phyloP scores from a whole-genome alignment of 2,329 filamentous ascomycete species.

The Zarea fungicola region DNA sequence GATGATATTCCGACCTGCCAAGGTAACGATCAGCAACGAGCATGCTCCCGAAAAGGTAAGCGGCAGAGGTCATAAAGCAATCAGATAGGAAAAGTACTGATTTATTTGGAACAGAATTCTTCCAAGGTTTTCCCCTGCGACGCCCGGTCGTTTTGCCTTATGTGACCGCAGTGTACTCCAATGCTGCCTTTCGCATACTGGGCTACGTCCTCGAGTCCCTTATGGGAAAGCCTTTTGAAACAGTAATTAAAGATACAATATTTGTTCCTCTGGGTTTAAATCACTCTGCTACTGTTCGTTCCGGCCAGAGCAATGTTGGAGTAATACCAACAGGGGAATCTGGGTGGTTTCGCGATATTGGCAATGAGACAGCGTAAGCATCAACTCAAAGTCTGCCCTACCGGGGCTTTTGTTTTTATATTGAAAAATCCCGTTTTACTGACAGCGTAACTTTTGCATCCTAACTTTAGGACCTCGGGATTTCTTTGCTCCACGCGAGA shows the following conservation, averaged over 20 bases:
- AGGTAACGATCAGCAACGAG: neutral
- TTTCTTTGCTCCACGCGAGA: slow-evolving; percentile 15
- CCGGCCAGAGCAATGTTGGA: no score
- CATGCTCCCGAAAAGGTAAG: neutral
- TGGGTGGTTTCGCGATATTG: no score
- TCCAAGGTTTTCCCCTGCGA: slow-evolving; percentile 14
- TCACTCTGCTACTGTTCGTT: slow-evolving; percentile 1
- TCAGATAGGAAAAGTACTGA: no score
- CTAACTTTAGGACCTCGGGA: slow-evolving; percentile 10
- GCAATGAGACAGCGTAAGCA: no score
- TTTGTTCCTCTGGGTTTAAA: slow-evolving; percentile 11
- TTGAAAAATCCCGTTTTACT: no score
- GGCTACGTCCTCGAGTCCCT: slow-evolving; percentile 19
- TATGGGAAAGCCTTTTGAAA: slow-evolving; percentile 16
- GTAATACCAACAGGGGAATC: no score
- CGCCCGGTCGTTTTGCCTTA: slow-evolving; percentile 17
- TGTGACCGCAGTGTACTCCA: slow-evolving; percentile 19
- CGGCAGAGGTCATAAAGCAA: no score
- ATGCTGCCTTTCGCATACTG: slow-evolving; percentile 20
- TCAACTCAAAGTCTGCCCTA: no score
- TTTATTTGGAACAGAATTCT: slow-evolving; percentile 19
- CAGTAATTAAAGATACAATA: slow-evolving; percentile 6
- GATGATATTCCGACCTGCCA: neutral
- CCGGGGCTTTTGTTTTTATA: no score
- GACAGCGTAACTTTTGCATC: no score